phyloP scores from a whole-genome alignment of 2,329 filamentous ascomycete genomes.

The Tolypocladium album region DNA sequence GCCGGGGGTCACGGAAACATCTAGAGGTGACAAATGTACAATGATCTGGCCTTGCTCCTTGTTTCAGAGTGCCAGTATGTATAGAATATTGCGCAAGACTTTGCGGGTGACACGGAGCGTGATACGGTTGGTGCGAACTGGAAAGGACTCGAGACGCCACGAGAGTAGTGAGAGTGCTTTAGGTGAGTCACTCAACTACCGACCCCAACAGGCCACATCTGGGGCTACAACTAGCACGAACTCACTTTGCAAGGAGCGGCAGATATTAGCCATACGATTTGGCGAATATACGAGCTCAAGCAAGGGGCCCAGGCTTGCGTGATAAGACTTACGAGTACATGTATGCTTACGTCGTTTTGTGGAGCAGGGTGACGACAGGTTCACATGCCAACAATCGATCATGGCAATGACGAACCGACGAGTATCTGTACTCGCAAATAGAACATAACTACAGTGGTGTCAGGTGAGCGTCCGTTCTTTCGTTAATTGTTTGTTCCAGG shows the following conservation, averaged over 20 bases:
- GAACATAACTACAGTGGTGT: neutral
- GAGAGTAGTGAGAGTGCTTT: neutral
- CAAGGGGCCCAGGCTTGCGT: neutral
- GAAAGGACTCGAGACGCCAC: neutral
- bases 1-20: neutral
- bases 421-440: too few species aligned
- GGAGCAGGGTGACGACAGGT: neutral
- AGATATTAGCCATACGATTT: neutral
- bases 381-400: neutral
- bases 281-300: neutral
- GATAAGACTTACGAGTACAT: neutral
- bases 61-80: too few species aligned
- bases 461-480: too few species aligned
- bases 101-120: neutral
- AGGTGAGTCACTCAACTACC: neutral
- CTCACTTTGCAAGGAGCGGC: neutral
- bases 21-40: neutral
- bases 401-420: neutral
- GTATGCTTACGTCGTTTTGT: neutral
- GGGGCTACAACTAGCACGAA: neutral
- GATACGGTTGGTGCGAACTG: neutral
- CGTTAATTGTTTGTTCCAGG: too few species aligned
- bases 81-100: neutral
- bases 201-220: neutral
- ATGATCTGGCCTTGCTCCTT: neutral